phyloP scores from a whole-genome alignment of 768 basidiomycete species.

The Trametopsis cervina region DNA sequence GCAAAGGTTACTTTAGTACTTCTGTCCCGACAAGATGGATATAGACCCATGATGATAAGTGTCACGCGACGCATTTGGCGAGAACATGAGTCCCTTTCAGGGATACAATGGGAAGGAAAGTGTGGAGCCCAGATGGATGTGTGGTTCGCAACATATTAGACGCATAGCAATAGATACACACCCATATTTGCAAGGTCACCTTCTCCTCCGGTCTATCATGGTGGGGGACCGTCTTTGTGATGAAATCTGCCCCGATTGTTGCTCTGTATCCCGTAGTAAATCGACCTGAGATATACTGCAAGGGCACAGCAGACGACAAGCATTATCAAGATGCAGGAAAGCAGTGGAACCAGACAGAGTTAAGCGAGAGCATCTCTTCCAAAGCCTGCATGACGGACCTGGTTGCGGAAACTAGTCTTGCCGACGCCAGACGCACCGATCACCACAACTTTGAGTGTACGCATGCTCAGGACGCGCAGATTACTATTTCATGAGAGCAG shows the following conservation, averaged over 20 bases:
- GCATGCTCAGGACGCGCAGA: too few species aligned
- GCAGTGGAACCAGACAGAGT: background rate
- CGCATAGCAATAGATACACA: too few species aligned
- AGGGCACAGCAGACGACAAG: background rate
- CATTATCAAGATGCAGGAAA: background rate
- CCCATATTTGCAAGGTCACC: constrained; percentile 68
- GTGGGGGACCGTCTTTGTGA: constrained; percentile 65
- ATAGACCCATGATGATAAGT: too few species aligned
- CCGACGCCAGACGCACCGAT: constrained; percentile 83
- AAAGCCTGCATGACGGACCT: constrained; percentile 36
- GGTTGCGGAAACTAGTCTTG: constrained; percentile 72
- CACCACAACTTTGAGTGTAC: constrained; percentile 73
- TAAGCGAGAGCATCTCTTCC: constrained; percentile 1
- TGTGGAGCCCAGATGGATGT: too few species aligned
- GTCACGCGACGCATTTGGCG: too few species aligned
- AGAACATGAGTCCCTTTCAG: too few species aligned
- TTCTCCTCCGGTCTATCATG: constrained; percentile 45
- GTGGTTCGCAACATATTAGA: too few species aligned
- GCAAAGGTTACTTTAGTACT: constrained; percentile 3
- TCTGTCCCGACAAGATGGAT: background rate
- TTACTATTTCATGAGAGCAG: too few species aligned
- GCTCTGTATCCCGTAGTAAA: constrained; percentile 76
- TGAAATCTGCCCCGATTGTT: constrained; percentile 88
- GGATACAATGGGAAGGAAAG: too few species aligned
- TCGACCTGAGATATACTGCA: constrained; percentile 65